Base-by-base conservation (phyloP, 306 rosid genomes). In the Parietaria judaica region DNA sequence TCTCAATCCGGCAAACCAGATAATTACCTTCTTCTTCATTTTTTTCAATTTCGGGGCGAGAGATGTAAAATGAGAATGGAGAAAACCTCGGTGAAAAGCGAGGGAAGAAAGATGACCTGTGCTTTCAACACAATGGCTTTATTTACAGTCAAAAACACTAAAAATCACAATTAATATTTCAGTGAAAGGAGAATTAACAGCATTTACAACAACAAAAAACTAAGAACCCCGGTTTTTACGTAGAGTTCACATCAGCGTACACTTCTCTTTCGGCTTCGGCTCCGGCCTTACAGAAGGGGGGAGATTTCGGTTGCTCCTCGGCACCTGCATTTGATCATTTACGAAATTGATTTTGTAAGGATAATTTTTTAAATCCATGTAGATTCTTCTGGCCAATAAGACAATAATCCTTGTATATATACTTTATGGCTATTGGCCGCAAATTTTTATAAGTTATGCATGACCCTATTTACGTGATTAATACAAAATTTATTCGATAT, bases 231-330 rank as follows among this genome's bases (percentile, higher is more conserved):
- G 72, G 65, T 45, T 75, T 48, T 70, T 68, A 57, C 51, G 16
- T 35, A 47, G 51, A 71, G 63, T 63, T 91, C 91, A 92, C 98
- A 92, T 88, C 72, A 92, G 72, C 48, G 60, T 84, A 81, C 98
- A 92, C 77, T 79, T 92, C 0, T 92, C 98, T 86, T 88, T 92
- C 38, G 89, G 61, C 73, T 84, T 92, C 7, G 79, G 82, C 36
- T 92, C 98, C 12, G 92, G 66, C 71, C 61, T 83, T 39, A 87
- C 31, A 70, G 84, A 64, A 5, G 94, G 53, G 6, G 86, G 5
- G 3, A 81, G 11, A 31, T 66, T 80, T 68, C 83, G 74, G 59
- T 67, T 60, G 70, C 58, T 80, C 71, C 90, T 82, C 59, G 85
- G 59, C 60, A 45, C 96, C 98, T 92, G 88, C 72, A 75, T 66